Base-by-base conservation (phyloP, 495 filamentous ascomycete species). In the Lasiosphaeriaceae sp. region DNA sequence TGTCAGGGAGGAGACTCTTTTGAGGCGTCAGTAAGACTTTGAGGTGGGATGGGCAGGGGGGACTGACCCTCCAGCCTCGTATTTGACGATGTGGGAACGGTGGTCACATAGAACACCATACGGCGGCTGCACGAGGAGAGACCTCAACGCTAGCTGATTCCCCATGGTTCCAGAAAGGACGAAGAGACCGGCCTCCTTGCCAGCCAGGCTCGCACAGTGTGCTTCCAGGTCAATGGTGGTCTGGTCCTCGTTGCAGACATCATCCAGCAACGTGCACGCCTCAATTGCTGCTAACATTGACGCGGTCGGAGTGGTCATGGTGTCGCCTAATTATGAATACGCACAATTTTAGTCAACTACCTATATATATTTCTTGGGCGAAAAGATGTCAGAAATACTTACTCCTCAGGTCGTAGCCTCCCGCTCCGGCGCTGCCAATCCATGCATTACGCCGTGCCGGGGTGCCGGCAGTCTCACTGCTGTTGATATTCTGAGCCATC, bases 111-210 rank as follows among this genome's bases (percentile, higher is more conserved):
- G 72, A 3, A 94, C 78, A 12, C 80, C 78, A 67, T 92, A 82
- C 0, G 89, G 89, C 2, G 89, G 88, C 52, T 86, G 85, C 0
- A 71, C 77, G 24, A 94, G 78, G 54, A 88, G 79, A 1, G 86
- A 73, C 7, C 88, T 81, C 17, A 94, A 63, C 14, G 81, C 83
- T 54, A 94, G 72, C 61, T 92, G 88, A 72, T 94, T 94, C 34
- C 87, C 93, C 90, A 96, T 95, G 17, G 93, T 96, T 3, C 93
- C 93, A 0, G 87, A 92, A 48, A 94, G 76, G 21, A 96, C 90
- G 44, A 96, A 83, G 0, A 92, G 75, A 0, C 81, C 85, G 29
- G 83, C 84, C 55, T 89, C 83, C 66, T 94, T 90, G 59, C 80
- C 80, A 2, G 90, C 84, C 4, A 92, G 77, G 26, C 76, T 67